These are phyloP conservation scores for Amaranthus cruentus DNA, from an alignment of 148 eudicot genomes.

Conservation along the genomic window DNA sequence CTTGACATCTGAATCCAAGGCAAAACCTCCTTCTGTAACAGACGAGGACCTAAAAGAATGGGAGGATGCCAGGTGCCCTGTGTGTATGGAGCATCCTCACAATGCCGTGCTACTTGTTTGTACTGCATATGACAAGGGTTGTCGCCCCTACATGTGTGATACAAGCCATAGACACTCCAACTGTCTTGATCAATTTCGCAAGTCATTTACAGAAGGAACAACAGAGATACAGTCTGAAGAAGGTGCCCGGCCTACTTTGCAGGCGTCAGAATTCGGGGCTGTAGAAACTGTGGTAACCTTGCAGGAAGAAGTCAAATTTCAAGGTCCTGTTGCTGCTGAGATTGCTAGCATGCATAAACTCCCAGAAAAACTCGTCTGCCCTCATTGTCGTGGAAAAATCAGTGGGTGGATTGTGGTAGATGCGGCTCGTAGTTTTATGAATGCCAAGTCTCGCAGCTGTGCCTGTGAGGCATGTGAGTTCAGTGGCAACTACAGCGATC, in stretches of 20 bases:
- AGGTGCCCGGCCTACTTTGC: constrained; percentile 19
- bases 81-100: constrained; percentile 98
- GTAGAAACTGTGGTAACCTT: constrained; percentile 26
- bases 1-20: constrained; percentile 34
- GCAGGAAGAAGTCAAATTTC: constrained; percentile 34
- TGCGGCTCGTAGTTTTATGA: constrained; percentile 75
- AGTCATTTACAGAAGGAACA: constrained; percentile 48
- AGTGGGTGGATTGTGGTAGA: constrained; percentile 80
- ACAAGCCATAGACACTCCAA: constrained; percentile 96
- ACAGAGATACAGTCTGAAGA: constrained; percentile 17
- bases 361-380: constrained; percentile 59
- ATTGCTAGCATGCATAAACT: constrained; percentile 38
- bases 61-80: constrained; percentile 93
- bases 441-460: constrained; percentile 72
- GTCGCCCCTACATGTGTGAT: constrained; percentile 94
- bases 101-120: constrained; percentile 83
- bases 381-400: constrained; percentile 75
- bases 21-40: constrained; percentile 36
- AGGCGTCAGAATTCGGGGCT: constrained; percentile 17
- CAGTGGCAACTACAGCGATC: constrained; percentile 62
- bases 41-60: constrained; percentile 66
- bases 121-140: constrained; percentile 77
- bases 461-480: constrained; percentile 79
- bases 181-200: constrained; percentile 78
- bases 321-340: constrained; percentile 31